Conservation (phyloP, 352 stramenopile genomes). For the Discostella stelligera region DNA sequence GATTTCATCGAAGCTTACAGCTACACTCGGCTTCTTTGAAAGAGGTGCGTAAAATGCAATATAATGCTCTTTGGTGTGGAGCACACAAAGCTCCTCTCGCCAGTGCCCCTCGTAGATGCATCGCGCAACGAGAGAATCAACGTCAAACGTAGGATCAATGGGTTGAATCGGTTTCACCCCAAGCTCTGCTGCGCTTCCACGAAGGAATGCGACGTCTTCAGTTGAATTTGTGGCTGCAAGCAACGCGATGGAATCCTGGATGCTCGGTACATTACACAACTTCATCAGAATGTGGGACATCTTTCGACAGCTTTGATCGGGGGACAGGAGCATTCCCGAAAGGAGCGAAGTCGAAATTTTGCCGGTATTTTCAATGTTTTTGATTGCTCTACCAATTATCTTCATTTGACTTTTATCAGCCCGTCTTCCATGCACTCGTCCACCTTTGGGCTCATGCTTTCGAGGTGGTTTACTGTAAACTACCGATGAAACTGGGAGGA, state of each 20-base stretch:
- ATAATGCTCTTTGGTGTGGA: constrained; percentile 64
- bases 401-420: constrained; percentile 26
- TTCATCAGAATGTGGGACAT: constrained; percentile 69
- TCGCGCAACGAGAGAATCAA: constrained; percentile 73
- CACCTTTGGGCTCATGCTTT: constrained; percentile 37
- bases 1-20: constrained; percentile 72
- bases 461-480: constrained; percentile 56
- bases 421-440: constrained; percentile 6
- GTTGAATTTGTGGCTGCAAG: constrained; percentile 56
- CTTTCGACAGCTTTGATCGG: constrained; percentile 70
- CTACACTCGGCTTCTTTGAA: constrained; percentile 71
- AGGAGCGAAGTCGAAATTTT: constrained; percentile 32
- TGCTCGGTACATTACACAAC: constrained; percentile 57
- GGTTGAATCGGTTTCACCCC: constrained; percentile 56
- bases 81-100: constrained; percentile 80
- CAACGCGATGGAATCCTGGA: constrained; percentile 42
- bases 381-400: constrained; percentile 34
- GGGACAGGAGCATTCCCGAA: constrained; percentile 59
- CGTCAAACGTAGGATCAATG: constrained; percentile 38
- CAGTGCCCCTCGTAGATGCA: constrained; percentile 83
- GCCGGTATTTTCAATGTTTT: constrained; percentile 27
- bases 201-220: constrained; percentile 75
- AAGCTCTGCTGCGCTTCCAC: constrained; percentile 67
- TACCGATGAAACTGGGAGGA: constrained; percentile 49
- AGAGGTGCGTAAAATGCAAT: constrained; percentile 81